Conservation (phyloP, 2,329 filamentous ascomycete genomes). For the Calonectria pseudoturangicola region DNA sequence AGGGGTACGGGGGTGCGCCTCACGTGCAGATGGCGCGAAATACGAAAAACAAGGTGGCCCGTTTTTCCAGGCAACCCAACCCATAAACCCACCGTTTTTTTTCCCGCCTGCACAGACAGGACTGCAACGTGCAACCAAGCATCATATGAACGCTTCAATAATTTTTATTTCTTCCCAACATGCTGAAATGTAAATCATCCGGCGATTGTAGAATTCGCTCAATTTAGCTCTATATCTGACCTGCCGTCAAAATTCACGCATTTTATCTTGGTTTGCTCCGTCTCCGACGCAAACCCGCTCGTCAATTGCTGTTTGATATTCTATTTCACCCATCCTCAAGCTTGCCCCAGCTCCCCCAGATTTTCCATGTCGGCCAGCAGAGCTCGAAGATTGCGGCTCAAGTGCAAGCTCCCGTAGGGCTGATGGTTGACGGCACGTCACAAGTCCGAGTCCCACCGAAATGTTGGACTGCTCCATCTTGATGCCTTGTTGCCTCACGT, state of each 20-base stretch:
- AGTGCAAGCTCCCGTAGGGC: conserved; percentile 55
- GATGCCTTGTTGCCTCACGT: conserved; percentile 36
- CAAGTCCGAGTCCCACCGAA: conserved; percentile 45
- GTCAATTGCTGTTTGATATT: conserved; percentile 47
- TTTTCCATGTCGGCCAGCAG: conserved; percentile 52
- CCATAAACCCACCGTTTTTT: conserved; percentile 45
- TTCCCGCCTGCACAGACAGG: conserved; percentile 27
- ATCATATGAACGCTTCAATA: conserved; percentile 41
- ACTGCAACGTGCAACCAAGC: conserved; percentile 41
- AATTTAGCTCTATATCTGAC: conserved; percentile 22
- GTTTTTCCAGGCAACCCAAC: conserved; percentile 49
- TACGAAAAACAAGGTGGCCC: conserved; percentile 49
- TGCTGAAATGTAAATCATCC: conserved; percentile 26
- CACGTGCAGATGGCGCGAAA: conserved; percentile 52
- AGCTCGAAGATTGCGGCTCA: conserved; percentile 55
- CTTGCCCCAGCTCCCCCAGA: conserved; percentile 49
- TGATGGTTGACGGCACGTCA: conserved; percentile 47
- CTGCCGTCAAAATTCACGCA: background rate
- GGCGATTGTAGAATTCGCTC: conserved; percentile 28
- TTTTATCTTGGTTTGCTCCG: conserved; percentile 22
- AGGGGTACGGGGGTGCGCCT: conserved; percentile 48
- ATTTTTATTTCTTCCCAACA: conserved; percentile 34
- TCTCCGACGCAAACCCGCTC: conserved; percentile 16
- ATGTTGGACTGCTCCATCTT: conserved; percentile 25
- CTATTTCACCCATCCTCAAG: conserved; percentile 34